Conservation (phyloP, 169 alveolate genomes). For the Eimeria tenella region DNA sequence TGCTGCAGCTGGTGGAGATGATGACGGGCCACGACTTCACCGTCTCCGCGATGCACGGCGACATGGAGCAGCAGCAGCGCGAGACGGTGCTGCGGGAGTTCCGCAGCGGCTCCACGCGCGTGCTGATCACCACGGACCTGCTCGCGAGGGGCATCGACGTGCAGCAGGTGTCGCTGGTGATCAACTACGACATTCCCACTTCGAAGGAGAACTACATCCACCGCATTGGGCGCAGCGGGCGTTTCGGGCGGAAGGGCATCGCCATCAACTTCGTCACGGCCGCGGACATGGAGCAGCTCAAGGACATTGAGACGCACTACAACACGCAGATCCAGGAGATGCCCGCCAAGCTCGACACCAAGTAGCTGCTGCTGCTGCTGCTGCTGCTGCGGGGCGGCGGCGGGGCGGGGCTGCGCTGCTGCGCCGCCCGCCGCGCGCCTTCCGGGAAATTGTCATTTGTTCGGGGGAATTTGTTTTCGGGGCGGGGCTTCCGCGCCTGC, state of each 20-base stretch:
- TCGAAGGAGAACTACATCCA: constrained; percentile 98
- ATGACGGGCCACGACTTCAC: constrained; percentile 97
- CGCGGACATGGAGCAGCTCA: constrained; percentile 95
- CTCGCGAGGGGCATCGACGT: constrained; percentile 99
- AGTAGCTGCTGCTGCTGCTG: too few species aligned
- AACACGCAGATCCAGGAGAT: constrained; percentile 99
- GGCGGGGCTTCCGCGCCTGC: too few species aligned
- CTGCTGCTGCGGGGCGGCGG: too few species aligned
- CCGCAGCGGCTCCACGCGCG: constrained; percentile 98
- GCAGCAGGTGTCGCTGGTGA: constrained; percentile 94
- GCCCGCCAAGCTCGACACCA: constrained; percentile 96
- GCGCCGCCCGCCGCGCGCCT: too few species aligned
- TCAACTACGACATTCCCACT: constrained; percentile 98
- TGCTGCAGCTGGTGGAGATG: constrained; percentile 95
- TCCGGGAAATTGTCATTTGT: too few species aligned
- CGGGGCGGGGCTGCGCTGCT: too few species aligned
- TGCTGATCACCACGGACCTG: constrained; percentile 98
- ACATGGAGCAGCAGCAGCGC: constrained; percentile 98
- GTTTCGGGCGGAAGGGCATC: constrained; percentile 99
- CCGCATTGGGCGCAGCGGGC: constrained; percentile 99
- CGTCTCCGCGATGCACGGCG: constrained; percentile 98
- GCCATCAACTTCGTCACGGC: constrained; percentile 99
- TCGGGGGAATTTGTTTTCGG: too few species aligned
- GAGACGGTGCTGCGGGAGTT: constrained; percentile 98
- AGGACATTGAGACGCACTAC: constrained; percentile 98